A percentile compares a stretch with the other conserved stretches of the same genome.
These are phyloP conservation scores for Akebia trifoliata DNA, from an alignment of 164 flowering plant genomes.

Conservation along the genomic window DNA sequence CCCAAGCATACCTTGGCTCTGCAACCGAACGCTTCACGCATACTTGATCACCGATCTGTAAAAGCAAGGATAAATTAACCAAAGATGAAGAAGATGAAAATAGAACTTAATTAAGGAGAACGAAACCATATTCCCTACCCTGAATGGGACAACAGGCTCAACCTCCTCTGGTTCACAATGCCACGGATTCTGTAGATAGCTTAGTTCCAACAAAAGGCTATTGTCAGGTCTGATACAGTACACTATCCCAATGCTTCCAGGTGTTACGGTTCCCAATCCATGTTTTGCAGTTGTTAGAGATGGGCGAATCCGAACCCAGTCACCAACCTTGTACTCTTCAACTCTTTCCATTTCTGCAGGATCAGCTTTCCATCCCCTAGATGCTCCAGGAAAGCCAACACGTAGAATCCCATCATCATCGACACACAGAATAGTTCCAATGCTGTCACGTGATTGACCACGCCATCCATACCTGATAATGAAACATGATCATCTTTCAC, in stretches of 20 bases:
- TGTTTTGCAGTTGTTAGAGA: slow-evolving; percentile 92
- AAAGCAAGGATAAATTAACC: not conserved
- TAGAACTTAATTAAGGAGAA: not conserved
- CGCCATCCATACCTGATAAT: slow-evolving; percentile 87
- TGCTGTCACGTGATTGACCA: slow-evolving; percentile 86
- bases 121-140: slow-evolving; percentile 35
- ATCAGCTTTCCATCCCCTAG: slow-evolving; percentile 99
- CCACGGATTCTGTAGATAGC: slow-evolving; percentile 95
- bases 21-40: slow-evolving; percentile 98
- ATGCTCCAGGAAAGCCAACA: slow-evolving; percentile 99
- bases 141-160: slow-evolving; percentile 87
- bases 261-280: slow-evolving; percentile 91
- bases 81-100: not conserved
- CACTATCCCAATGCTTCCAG: slow-evolving; percentile 97
- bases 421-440: slow-evolving; percentile 95
- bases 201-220: slow-evolving; percentile 76
- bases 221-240: slow-evolving; percentile 93
- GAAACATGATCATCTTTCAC: slow-evolving; percentile 2
- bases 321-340: slow-evolving; percentile 97
- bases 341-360: slow-evolving; percentile 99
- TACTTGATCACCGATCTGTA: slow-evolving; percentile 86
- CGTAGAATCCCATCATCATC: slow-evolving; percentile 98
- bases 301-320: slow-evolving; percentile 97
- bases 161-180: slow-evolving; percentile 99
- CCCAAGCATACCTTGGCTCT: slow-evolving; percentile 99